Evolutionary conservation across 352 stramenopile genomes (phyloP).

Genomic region (Phytophthora nicotianae): DNA sequence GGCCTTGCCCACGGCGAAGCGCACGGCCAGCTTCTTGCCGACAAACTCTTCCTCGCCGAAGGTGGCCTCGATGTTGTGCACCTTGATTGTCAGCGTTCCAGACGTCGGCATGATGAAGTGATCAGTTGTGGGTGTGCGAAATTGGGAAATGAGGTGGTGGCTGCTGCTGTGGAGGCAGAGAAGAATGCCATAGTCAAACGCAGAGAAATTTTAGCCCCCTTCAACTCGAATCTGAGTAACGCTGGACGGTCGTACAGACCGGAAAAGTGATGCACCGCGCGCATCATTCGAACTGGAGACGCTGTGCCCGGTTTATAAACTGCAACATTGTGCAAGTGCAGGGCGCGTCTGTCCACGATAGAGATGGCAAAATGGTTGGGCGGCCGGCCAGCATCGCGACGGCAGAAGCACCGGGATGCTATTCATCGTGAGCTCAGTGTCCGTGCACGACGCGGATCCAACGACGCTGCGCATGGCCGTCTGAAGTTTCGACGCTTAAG

Average conservation of each 20-base stretch:
- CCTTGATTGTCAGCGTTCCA: slow-evolving; percentile 42
- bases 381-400: no score
- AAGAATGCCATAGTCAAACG: neutral
- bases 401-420: slow-evolving; percentile 8
- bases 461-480: neutral
- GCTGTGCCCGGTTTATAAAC: slow-evolving; percentile 9
- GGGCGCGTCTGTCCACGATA: neutral
- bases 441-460: neutral
- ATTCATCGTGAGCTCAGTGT: slow-evolving; percentile 22
- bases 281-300: slow-evolving; percentile 12
- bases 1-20: slow-evolving; percentile 28
- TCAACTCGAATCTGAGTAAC: slow-evolving; percentile 1
- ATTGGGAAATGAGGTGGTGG: slow-evolving; percentile 31
- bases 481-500: no score
- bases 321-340: slow-evolving; percentile 7
- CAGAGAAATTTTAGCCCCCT: neutral
- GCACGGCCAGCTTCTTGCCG: slow-evolving; percentile 30
- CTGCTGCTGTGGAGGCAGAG: neutral
- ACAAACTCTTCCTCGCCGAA: slow-evolving; percentile 29
- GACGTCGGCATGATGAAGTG: slow-evolving; percentile 38
- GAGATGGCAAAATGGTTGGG: no score
- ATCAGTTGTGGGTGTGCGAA: slow-evolving; percentile 7
- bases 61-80: slow-evolving; percentile 38
- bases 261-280: slow-evolving; percentile 29
- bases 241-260: slow-evolving; percentile 22